phyloP scores from a whole-genome alignment of 1,284 basidiomycete species.

The Cryptococcus sp. region DNA sequence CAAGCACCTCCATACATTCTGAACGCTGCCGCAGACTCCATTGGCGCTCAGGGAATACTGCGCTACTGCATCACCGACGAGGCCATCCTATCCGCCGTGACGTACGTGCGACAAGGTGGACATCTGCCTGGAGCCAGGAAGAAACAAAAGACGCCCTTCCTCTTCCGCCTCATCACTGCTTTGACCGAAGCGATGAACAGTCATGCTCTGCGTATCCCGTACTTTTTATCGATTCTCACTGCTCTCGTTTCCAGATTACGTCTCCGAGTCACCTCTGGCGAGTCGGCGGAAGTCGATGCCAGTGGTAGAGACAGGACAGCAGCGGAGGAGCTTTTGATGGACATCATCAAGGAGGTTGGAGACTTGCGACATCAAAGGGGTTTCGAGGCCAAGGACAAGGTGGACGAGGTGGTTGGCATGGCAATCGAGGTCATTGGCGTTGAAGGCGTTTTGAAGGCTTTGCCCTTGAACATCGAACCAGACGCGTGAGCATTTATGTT shows the following conservation, averaged over 20 bases:
- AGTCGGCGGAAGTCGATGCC: constrained; percentile 50
- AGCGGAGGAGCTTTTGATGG: constrained; percentile 70
- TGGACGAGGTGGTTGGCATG: constrained; percentile 75
- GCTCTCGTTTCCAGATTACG: constrained; percentile 55
- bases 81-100: constrained; percentile 60
- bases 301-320: constrained; percentile 62
- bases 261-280: constrained; percentile 34
- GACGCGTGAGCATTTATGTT: constrained; percentile 63
- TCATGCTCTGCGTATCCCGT: constrained; percentile 66
- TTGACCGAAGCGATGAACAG: constrained; percentile 68
- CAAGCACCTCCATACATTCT: constrained; percentile 34
- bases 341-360: constrained; percentile 72
- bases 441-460: constrained; percentile 67
- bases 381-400: constrained; percentile 89
- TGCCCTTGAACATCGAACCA: constrained; percentile 87
- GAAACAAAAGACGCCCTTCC: constrained; percentile 60
- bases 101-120: constrained; percentile 42
- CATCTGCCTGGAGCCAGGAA: constrained; percentile 48
- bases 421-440: constrained; percentile 89
- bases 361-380: constrained; percentile 73
- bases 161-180: constrained; percentile 66
- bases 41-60: constrained; percentile 62
- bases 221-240: constrained; percentile 62
- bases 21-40: constrained; percentile 64
- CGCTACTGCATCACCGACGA: constrained; percentile 69